A percentile compares a stretch with the other conserved stretches of the same genome.
Evolutionary conservation across 2,329 filamentous ascomycete genomes (phyloP).

Genomic region (Hymenoscyphus fraxineus): DNA sequence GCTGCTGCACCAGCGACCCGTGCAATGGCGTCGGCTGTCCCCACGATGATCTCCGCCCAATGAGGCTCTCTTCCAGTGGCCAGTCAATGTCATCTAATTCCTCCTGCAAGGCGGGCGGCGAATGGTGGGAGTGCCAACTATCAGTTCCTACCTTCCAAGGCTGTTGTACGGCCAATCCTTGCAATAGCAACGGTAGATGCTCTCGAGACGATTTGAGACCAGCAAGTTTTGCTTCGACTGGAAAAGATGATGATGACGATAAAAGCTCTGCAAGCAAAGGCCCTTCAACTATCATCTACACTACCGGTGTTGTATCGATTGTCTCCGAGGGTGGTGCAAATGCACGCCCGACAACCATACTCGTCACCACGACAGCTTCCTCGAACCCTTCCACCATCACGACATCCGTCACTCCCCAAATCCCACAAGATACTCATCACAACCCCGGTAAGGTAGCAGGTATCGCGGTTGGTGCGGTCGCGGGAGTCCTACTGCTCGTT

Average conservation of each 20-base stretch:
- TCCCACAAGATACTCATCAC: not conserved
- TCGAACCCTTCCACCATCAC: not conserved
- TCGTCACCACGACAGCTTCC: not conserved
- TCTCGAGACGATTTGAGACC: not conserved
- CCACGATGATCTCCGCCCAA: slow-evolving; percentile 15
- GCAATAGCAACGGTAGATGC: not conserved
- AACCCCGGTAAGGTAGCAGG: not conserved
- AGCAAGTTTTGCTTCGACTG: not conserved
- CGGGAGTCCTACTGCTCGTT: not conserved
- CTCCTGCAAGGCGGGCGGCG: not conserved
- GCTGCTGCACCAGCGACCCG: slow-evolving; percentile 21
- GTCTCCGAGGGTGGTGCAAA: not conserved
- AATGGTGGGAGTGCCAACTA: not conserved
- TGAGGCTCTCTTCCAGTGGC: slow-evolving; percentile 6
- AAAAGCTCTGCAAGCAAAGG: not conserved
- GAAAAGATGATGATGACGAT: not conserved
- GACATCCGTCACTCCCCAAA: not conserved
- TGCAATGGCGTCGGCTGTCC: slow-evolving; percentile 20
- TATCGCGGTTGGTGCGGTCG: not conserved
- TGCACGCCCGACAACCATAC: not conserved
- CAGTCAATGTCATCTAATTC: not conserved
- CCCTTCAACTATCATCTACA: not conserved
- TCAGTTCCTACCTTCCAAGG: not conserved
- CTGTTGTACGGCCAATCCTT: not conserved
- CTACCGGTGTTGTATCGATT: not conserved